A percentile compares a stretch with the other conserved stretches of the same genome.
phyloP scores from a whole-genome alignment of 208 protist species.

The Novymonas esmeraldas region DNA sequence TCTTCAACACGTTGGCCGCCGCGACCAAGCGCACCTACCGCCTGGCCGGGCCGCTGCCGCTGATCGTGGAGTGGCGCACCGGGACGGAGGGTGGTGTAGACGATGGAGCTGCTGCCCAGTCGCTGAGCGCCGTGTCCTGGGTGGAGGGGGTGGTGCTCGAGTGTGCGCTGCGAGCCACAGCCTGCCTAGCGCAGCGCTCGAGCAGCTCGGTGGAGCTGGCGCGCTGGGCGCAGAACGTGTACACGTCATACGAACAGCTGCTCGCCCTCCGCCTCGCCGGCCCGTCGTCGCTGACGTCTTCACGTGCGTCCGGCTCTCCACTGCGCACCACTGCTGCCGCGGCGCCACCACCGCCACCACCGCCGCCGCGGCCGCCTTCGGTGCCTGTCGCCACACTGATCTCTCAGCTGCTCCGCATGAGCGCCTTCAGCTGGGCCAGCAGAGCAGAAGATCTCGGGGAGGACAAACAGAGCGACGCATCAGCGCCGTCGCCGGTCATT shows the following conservation, averaged over 20 bases:
- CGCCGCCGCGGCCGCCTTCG: not conserved
- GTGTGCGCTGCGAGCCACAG: constrained; percentile 1
- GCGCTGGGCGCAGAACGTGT: constrained; percentile 11
- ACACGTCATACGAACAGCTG: constrained; percentile 11
- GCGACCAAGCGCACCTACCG: constrained; percentile 9
- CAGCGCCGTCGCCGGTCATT: constrained; percentile 1
- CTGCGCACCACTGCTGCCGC: not conserved
- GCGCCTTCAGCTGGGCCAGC: constrained; percentile 2
- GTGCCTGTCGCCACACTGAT: constrained; percentile 1
- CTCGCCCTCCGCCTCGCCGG: constrained; percentile 5
- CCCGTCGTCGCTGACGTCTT: not conserved
- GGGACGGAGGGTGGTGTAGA: not conserved
- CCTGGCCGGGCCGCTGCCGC: constrained; percentile 8
- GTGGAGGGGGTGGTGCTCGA: constrained; percentile 10
- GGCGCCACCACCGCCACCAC: not conserved
- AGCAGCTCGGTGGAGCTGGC: not conserved
- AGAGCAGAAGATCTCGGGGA: not conserved
- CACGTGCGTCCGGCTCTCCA: not conserved
- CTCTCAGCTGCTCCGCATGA: constrained; percentile 3
- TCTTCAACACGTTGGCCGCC: not conserved
- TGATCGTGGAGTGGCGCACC: constrained; percentile 3
- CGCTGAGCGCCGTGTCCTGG: not conserved
- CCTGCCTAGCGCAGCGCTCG: not conserved
- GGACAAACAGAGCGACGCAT: not conserved
- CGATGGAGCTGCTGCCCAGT: constrained; percentile 1